Evolutionary conservation across 345 rosid species (phyloP).

Genomic region (Lumnitzera littorea): DNA sequence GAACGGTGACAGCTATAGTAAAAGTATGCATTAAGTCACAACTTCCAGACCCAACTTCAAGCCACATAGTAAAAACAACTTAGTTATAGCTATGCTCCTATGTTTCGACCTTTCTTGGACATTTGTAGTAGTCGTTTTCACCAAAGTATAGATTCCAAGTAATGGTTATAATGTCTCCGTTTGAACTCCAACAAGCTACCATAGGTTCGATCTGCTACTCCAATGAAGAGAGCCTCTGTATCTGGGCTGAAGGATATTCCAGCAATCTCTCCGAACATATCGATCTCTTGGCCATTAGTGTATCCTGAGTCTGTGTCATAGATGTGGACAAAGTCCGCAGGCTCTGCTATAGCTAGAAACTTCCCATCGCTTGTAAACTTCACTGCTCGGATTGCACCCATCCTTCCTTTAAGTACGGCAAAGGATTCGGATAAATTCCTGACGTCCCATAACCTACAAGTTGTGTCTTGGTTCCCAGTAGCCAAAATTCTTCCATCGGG

Average conservation of each 20-base stretch:
- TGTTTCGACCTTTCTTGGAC: no score
- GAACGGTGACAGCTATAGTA: no score
- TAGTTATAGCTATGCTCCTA: no score
- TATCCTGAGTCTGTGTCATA: constrained; percentile 52
- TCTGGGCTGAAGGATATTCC: constrained; percentile 83
- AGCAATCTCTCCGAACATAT: constrained; percentile 71
- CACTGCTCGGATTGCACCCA: constrained; percentile 75
- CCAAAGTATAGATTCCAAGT: constrained; percentile 45
- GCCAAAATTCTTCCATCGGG: constrained; percentile 66
- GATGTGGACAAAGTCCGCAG: constrained; percentile 28
- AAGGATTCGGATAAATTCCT: constrained; percentile 55
- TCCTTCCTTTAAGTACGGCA: constrained; percentile 20
- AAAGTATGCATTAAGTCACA: no score
- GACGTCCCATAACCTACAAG: constrained; percentile 75
- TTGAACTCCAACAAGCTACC: constrained; percentile 72
- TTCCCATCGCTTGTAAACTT: constrained; percentile 56
- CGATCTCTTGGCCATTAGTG: constrained; percentile 60
- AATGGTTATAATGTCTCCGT: constrained; percentile 23
- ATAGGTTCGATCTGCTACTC: constrained; percentile 65
- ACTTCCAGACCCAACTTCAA: no score
- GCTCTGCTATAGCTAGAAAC: constrained; percentile 30
- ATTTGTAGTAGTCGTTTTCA: not conserved
- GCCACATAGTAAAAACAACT: no score
- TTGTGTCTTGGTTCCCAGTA: constrained; percentile 84
- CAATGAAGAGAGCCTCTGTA: constrained; percentile 57